Evolutionary conservation across 257 asterid genomes (phyloP), one percentile per base, ranked within the genome.

Genomic region (Buddleja alternifolia): DNA sequence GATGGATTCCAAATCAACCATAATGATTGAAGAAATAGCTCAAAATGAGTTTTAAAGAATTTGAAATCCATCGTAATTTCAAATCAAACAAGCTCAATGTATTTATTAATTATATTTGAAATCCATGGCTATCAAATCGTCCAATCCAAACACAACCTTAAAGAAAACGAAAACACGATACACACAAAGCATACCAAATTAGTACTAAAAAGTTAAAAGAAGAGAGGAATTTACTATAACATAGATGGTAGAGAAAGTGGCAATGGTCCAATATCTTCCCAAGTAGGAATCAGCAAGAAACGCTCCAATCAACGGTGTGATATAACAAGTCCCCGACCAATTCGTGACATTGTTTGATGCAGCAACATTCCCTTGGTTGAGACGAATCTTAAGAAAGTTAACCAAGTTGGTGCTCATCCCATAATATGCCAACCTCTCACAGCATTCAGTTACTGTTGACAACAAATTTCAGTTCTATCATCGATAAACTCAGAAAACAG

Each of bases 391-490:
- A 2, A 91, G 76, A 75, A 85, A 91, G 75, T 85, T 86, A 37
- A 91, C 96, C 84, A 91, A 77, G 77, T 91, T 91, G 10, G 96
- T 83, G 71, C 95, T 74, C 95, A 91, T 88, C 24, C 97, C 97
- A 75, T 91, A 91, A 80, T 86, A 88, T 4, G 97, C 96, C 81
- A 91, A 76, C 72, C 97, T 73, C 87, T 91, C 96, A 20, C 92
- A 86, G 24, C 89, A 78, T 77, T 91, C 97, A 1, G 86, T 87
- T 15, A 85, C 97, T 90, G 77, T 76, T 2, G 24, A 16, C 36
- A 54, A 6, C 17, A 51, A 52, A 44, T 0, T 0, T 36, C 46
- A 32, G 8, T 32, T 55, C 3, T 14, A 11, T 17, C 29, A 40
- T 62, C 37, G 17, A 41, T 60, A 51, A 4, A 4, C 16, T 63